Conservation (phyloP, 495 filamentous ascomycete species). For the Aspergillus ellipticus region DNA sequence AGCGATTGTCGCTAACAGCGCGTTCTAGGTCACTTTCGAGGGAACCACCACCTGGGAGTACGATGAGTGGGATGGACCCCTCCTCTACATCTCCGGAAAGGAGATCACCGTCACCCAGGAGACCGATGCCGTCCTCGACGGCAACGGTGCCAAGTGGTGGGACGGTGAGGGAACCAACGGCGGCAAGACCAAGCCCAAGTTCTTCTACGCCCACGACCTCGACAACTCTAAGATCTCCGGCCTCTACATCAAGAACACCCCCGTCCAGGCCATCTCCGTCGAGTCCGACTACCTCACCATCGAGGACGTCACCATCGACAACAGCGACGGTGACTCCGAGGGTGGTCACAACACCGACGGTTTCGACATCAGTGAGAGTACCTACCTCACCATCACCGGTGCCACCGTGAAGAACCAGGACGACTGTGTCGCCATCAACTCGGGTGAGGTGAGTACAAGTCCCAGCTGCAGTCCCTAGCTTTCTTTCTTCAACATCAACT, state of each 20-base stretch:
- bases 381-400: conserved; percentile 51
- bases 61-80: conserved; percentile 49
- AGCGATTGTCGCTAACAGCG: not conserved
- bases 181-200: conserved; percentile 50
- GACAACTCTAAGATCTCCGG: conserved; percentile 38
- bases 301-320: conserved; percentile 55
- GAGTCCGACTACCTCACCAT: conserved; percentile 49
- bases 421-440: conserved; percentile 64
- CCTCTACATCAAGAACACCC: conserved; percentile 53
- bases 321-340: conserved; percentile 48
- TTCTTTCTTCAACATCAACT: not conserved
- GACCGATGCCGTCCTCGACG: conserved; percentile 40
- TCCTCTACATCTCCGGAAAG: conserved; percentile 46
- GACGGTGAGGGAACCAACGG: conserved; percentile 44
- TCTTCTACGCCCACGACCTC: conserved; percentile 45
- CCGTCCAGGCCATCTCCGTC: conserved; percentile 61
- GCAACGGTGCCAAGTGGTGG: conserved; percentile 45
- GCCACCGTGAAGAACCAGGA: conserved; percentile 61
- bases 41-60: conserved; percentile 53
- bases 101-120: conserved; percentile 44
- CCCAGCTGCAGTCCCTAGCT: no score
- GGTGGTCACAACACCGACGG: conserved; percentile 63
- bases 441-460: conserved; percentile 38
- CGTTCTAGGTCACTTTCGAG: conserved; percentile 44
- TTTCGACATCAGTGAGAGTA: conserved; percentile 57